Percentiles rank a stretch among this genome's conserved stretches.
Evolutionary conservation across 495 filamentous ascomycete species (phyloP).

Genomic region (Trichoderma orchidacearum): DNA sequence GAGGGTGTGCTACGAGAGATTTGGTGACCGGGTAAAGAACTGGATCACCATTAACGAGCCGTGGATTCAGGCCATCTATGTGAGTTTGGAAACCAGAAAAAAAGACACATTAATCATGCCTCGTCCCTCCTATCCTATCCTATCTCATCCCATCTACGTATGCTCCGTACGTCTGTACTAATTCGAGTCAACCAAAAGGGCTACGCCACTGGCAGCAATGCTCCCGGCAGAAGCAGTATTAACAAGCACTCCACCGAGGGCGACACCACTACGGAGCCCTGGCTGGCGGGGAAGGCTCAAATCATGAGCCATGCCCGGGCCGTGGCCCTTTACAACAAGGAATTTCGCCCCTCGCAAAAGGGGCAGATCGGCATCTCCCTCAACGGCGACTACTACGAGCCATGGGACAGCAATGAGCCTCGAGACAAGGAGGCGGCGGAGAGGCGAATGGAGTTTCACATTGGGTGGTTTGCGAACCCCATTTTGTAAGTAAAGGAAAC

Average conservation of each 20-base stretch:
- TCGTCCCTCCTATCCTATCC: too few relatives aligned
- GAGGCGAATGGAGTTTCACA: constrained; percentile 41
- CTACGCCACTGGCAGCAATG: constrained; percentile 37
- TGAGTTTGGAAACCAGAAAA: background rate
- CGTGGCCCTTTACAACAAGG: constrained; percentile 37
- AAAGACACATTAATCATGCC: too few relatives aligned
- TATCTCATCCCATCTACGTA: too few relatives aligned
- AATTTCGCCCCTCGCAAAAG: constrained; percentile 32
- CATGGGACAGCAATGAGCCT: constrained; percentile 38
- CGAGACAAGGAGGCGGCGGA: constrained; percentile 35
- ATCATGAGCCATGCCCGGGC: constrained; percentile 35
- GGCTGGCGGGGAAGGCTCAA: constrained; percentile 37
- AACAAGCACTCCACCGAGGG: constrained; percentile 32
- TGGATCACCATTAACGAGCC: constrained; percentile 47
- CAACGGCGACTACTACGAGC: constrained; percentile 45
- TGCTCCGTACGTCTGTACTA: background rate
- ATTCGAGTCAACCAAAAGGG: constrained; percentile 11
- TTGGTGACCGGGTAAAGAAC: constrained; percentile 36
- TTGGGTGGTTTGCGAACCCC: constrained; percentile 41
- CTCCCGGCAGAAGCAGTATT: constrained; percentile 37
- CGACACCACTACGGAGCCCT: constrained; percentile 34
- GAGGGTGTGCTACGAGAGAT: constrained; percentile 27
- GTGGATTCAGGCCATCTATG: constrained; percentile 33
- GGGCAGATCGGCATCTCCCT: constrained; percentile 42
- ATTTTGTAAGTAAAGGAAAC: constrained; percentile 18